Percentiles rank a stretch among this genome's conserved stretches.
Evolutionary conservation across 345 rosid species (phyloP).

Genomic region (Eucalyptus marginata): DNA sequence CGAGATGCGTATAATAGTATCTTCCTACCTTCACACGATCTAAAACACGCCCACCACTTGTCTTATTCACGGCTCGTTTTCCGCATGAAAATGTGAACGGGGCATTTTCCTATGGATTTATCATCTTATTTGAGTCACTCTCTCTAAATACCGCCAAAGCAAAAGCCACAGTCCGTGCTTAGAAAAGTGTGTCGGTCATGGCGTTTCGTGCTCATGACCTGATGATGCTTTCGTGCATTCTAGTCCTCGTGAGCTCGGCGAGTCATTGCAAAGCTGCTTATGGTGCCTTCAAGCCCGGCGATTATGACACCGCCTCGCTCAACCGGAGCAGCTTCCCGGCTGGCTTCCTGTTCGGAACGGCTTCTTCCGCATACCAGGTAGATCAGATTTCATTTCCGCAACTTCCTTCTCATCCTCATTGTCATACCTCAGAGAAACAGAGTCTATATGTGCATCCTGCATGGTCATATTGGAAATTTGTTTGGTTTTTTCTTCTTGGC

Average conservation of each 20-base stretch:
- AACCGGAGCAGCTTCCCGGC: slow-evolving; percentile 10
- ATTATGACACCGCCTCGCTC: not conserved
- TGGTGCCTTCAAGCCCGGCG: not conserved
- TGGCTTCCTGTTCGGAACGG: slow-evolving; percentile 13
- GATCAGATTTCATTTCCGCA: not conserved
- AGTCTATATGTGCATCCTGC: not conserved
- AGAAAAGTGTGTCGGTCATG: not conserved
- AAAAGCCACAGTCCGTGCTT: not conserved
- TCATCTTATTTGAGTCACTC: not conserved
- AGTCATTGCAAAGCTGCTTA: not conserved
- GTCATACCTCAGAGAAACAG: not conserved
- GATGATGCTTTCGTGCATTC: not conserved
- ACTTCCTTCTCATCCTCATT: not conserved
- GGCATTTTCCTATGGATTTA: not conserved
- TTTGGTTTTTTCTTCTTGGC: not conserved
- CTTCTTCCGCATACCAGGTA: slow-evolving; percentile 15
- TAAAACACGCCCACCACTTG: not conserved
- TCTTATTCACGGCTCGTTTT: not conserved
- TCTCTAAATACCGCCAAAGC: not conserved
- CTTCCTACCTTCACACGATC: not conserved
- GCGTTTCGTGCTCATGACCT: not conserved
- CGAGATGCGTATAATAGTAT: not conserved
- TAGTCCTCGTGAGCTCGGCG: not conserved
- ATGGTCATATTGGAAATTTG: not conserved
- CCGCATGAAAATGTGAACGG: not conserved